These are phyloP conservation scores for Quercus engelmannii DNA, from an alignment of 306 rosid genomes.

Conservation along the genomic window DNA sequence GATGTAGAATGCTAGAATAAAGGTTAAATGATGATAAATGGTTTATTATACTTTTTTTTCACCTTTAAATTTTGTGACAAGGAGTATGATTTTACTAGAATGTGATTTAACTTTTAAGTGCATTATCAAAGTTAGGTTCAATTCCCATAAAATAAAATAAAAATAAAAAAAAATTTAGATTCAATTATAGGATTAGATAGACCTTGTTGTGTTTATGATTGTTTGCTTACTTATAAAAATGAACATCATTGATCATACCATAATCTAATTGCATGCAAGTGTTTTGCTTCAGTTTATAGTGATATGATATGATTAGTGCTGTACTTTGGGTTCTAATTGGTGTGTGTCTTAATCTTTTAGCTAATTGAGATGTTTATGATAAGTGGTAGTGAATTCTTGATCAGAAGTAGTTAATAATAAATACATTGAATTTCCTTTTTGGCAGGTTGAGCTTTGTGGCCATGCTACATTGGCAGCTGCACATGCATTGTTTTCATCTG, in stretches of 20 bases:
- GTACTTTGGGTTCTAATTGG: not conserved
- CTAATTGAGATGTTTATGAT: not conserved
- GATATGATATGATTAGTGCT: not conserved
- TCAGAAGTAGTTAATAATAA: not conserved
- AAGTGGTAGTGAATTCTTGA: not conserved
- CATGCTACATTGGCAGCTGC: conserved; percentile 86
- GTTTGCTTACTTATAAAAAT: not conserved
- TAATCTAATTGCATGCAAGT: not conserved
- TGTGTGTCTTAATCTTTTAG: not conserved
- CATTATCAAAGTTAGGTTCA: not conserved
- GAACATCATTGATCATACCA: not conserved
- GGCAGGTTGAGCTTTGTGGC: conserved; percentile 80
- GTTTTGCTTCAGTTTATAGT: not conserved
- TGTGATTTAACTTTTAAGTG: not conserved
- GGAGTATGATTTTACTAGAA: not conserved
- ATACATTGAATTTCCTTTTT: not conserved
- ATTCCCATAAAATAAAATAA: no score
- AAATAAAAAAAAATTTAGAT: not conserved
- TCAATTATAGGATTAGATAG: not conserved
- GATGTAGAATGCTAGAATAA: no score
- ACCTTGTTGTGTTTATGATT: not conserved
- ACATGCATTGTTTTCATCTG: conserved; percentile 46
- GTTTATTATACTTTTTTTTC: no score
- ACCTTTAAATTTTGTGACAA: not conserved
- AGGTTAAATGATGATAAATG: no score